phyloP scores from a whole-genome alignment of 1,139 yeast genomes.

The Saccharomyces hybrid region DNA sequence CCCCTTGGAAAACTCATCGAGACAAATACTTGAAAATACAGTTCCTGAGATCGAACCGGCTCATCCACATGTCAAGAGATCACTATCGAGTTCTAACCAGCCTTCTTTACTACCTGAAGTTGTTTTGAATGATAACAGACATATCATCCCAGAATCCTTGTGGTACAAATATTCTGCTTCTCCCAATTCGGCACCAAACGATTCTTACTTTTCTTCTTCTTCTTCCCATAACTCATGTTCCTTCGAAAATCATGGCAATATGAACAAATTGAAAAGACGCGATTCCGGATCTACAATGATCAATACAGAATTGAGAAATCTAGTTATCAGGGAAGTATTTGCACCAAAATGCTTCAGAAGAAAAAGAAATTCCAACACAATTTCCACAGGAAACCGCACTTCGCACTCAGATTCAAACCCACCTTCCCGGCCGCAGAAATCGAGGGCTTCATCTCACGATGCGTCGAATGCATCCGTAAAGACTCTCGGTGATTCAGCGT shows the following conservation, averaged over 20 bases:
- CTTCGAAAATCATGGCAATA: conserved; percentile 2
- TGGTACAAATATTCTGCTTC: conserved; percentile 55
- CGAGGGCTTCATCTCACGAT: conserved; percentile 11
- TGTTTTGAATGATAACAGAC: conserved; percentile 77
- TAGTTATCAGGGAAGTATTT: conserved; percentile 63
- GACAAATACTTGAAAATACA: neutral
- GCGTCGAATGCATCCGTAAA: conserved; percentile 6
- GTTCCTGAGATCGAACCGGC: neutral
- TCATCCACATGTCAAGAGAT: neutral
- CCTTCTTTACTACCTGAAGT: conserved; percentile 60
- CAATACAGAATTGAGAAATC: conserved; percentile 56
- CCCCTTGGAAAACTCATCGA: conserved; percentile 5
- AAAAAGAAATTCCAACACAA: conserved; percentile 6
- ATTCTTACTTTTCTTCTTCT: conserved; percentile 20
- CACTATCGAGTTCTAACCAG: neutral
- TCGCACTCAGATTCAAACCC: conserved; percentile 20
- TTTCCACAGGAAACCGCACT: neutral
- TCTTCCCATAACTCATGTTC: conserved; percentile 4
- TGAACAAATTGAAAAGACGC: conserved; percentile 1
- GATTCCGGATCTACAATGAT: conserved; percentile 55
- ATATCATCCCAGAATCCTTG: conserved; percentile 75
- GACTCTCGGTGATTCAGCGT: conserved; percentile 6
- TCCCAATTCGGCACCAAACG: conserved; percentile 40
- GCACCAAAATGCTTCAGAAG: conserved; percentile 38
- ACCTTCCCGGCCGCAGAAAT: conserved; percentile 1